Base-by-base conservation (phyloP, 1,284 basidiomycete species). In the Bjerkandera adusta region DNA sequence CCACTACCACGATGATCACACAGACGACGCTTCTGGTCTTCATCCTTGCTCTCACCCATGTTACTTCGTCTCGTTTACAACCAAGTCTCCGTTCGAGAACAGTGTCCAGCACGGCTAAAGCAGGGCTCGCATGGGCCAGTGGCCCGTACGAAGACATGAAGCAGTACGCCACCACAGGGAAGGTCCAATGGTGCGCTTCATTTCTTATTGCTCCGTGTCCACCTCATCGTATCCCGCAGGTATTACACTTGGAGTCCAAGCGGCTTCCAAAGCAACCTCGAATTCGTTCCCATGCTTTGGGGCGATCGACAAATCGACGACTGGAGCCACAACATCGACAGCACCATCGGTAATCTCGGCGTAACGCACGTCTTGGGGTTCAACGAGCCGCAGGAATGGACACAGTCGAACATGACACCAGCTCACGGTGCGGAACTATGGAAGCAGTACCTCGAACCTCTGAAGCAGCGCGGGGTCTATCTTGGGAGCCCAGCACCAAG, bases 401-500 rank as follows among this genome's bases (percentile, higher is more conserved):
- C 53, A 6, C 68, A 67, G 51, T 65, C 68, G n/a, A 68, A 68
- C 47, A 51, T 68, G 33, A 52, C 60, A 3, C 57, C 64, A 0
- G 43, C 55, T 36, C 60, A 66, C 33, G 67, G 58, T 20, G 66
- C 64, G 1, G 48, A 56, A 2, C 50, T 67, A 6, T 69, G 67
- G 65, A 64, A 62, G 44, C 53, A 58, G 32, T 60, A 67, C 48
- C 49, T 70, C 18, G 60, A 68, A 51, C 70, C 68, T 3, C 47
- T 69, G 15, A 61, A 61, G 35, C 47, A 52, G 1, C 59, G 60
- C 38, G 68, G 68, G 3, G 61, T 70, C 27, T 57, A 61, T 22
- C 58, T 75, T 3, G 72, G 71, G 8, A 64, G 66, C 41, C 73
- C 73, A 2, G 68, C 71, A 1, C 68, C 69, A n/a, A 69, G 68